Percentiles rank a stretch among this genome's conserved stretches.
Conservation (phyloP, 768 basidiomycete genomes). For the Lentinula detonsa region DNA sequence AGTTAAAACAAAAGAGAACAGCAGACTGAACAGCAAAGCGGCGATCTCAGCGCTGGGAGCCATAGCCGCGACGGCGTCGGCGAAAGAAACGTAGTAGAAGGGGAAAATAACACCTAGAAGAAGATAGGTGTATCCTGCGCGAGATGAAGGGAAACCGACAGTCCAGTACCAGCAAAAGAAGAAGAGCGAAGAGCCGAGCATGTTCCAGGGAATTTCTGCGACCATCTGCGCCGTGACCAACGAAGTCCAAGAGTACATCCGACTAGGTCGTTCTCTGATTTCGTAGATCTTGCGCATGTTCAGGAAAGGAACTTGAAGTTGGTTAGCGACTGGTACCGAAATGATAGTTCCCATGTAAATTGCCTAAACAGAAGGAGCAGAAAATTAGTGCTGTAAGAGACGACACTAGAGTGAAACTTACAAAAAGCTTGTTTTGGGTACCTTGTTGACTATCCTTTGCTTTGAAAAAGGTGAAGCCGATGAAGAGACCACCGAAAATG, state of each 20-base stretch:
- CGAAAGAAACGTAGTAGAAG: constrained; percentile 56
- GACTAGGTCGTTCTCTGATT: constrained; percentile 59
- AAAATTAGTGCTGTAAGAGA: background rate
- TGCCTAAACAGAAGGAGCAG: constrained; percentile 23
- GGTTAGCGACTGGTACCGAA: constrained; percentile 38
- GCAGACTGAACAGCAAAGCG: constrained; percentile 47
- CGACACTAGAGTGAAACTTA: constrained; percentile 23
- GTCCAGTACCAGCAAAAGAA: constrained; percentile 72
- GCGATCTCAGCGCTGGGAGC: constrained; percentile 55
- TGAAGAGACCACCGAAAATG: constrained; percentile 25
- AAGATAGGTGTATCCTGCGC: constrained; percentile 58
- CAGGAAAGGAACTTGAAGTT: constrained; percentile 59
- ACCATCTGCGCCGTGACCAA: constrained; percentile 49
- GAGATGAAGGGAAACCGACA: constrained; percentile 47
- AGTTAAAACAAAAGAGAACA: constrained; percentile 60
- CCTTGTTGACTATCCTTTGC: constrained; percentile 48
- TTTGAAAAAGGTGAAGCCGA: constrained; percentile 57
- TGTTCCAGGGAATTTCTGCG: constrained; percentile 58
- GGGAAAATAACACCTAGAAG: constrained; percentile 50
- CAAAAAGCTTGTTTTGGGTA: constrained; percentile 63
- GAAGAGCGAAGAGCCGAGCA: constrained; percentile 49
- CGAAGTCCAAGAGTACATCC: constrained; percentile 63
- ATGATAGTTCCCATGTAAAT: constrained; percentile 52
- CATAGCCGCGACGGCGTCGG: constrained; percentile 56
- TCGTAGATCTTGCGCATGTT: constrained; percentile 56